phyloP scores from a whole-genome alignment of 176 grass and related monocot species.

The Chloris gayana region DNA sequence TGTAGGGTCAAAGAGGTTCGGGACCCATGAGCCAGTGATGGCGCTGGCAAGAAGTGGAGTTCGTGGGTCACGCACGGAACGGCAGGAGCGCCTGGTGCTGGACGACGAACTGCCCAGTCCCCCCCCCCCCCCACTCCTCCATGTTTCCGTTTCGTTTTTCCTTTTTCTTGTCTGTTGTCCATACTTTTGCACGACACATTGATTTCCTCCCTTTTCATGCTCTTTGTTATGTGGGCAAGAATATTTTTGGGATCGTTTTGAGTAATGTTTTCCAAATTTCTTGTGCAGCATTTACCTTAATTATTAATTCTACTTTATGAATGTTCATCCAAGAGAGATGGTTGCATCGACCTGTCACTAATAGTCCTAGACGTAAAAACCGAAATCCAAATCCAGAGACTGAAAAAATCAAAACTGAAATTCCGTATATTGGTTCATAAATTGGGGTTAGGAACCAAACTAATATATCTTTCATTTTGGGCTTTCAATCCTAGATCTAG shows the following conservation, averaged over 20 bases:
- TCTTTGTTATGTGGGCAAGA: not conserved
- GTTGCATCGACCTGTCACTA: too few relatives aligned
- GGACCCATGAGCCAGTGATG: not conserved
- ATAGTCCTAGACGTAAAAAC: too few relatives aligned
- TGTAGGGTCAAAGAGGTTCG: fast-evolving
- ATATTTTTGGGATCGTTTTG: not conserved
- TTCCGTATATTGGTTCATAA: too few relatives aligned
- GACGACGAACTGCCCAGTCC: not conserved
- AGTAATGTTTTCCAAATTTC: not conserved
- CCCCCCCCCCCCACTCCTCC: not conserved
- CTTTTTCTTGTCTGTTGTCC: not conserved
- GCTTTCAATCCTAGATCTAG: too few relatives aligned
- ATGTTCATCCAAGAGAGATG: too few relatives aligned
- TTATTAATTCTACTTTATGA: too few relatives aligned
- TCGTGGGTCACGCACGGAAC: not conserved
- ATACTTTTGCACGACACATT: not conserved
- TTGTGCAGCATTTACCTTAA: too few relatives aligned
- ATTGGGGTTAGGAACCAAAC: too few relatives aligned
- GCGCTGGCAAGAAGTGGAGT: fast-evolving
- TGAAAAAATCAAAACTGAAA: too few relatives aligned
- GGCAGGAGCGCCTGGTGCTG: not conserved
- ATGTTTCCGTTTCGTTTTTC: not conserved
- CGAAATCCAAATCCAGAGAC: too few relatives aligned
- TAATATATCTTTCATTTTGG: too few relatives aligned
- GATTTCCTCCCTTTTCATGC: not conserved